Evolutionary conservation across 441 rosid species (phyloP), one percentile per base, ranked within the genome.

Genomic region (Kokia cookei): DNA sequence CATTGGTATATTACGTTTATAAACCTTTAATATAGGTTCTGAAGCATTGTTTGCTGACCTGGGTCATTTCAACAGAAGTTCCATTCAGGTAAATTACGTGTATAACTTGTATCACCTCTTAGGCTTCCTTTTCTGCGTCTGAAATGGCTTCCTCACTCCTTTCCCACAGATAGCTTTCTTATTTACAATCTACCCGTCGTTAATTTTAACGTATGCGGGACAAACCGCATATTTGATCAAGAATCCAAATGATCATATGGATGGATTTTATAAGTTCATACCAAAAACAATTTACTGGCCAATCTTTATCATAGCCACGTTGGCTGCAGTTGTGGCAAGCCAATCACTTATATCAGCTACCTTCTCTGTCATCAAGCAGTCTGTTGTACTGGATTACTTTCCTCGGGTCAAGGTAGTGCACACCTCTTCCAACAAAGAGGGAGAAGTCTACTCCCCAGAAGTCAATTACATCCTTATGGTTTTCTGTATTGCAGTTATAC

Each of bases 21-120:
- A 59, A 59, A 60, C 8, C 43, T 47, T 53, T 58, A 19, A 55
- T 55, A 50, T 77, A 90, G 94, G 92, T 76, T 88, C 91, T 3
- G 92, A 90, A 79, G 91, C 94, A 73, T 43, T 90, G 77, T 90
- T 84, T 79, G 94, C 94, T 32, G 92, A 88, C 79, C 92, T 90
- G 55, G 94, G 92, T 75, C 94, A 90, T 84, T 90, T 90, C 70
- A 88, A 83, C 80, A 73, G 77, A 75, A 74, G 81, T n/a, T 90
- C 94, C 45, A 88, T 88, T 82, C 88, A 84, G 90, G 94, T 86
- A 61, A 53, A 5, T 57, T 57, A 22, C 37, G 35, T 9, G 19
- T 26, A 24, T 24, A 40, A n/a, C 55, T 26, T 11, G 26, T 53
- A 37, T 15, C 19, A 14, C 37, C n/a, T 32, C 13, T 63, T 48